A percentile compares a stretch with the other conserved stretches of the same genome.
Evolutionary conservation across 1,284 basidiomycete genomes (phyloP).

Genomic region (Fomitiporia mediterranea): DNA sequence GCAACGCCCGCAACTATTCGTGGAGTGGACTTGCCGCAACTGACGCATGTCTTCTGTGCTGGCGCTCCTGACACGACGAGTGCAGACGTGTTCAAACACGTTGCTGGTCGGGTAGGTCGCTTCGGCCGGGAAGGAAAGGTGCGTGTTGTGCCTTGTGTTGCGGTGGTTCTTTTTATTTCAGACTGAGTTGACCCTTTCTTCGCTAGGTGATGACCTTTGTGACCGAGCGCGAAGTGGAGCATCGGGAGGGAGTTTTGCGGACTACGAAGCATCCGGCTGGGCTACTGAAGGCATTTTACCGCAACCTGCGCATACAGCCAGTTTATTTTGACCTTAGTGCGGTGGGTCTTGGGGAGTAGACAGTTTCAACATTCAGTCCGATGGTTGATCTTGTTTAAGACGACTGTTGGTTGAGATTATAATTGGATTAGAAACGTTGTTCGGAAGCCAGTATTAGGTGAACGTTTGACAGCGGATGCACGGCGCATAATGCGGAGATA

Average conservation of each 20-base stretch:
- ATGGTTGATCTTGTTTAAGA: too few relatives aligned
- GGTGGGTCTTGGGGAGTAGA: background rate
- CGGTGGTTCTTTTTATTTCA: background rate
- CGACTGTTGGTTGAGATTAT: too few relatives aligned
- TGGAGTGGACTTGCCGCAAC: constrained; percentile 64
- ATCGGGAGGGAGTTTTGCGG: constrained; percentile 26
- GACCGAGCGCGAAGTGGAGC: constrained; percentile 26
- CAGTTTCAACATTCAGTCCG: too few relatives aligned
- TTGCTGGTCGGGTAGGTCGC: constrained; percentile 71
- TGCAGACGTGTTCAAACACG: constrained; percentile 62
- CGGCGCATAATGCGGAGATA: background rate
- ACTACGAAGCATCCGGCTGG: constrained; percentile 37
- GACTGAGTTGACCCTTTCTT: background rate
- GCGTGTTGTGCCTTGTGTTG: background rate
- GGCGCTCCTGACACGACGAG: constrained; percentile 50
- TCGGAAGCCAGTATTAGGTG: background rate
- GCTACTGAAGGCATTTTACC: constrained; percentile 43
- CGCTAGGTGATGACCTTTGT: constrained; percentile 54
- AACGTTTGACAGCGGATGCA: background rate
- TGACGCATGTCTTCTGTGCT: constrained; percentile 71
- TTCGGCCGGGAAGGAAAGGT: constrained; percentile 56
- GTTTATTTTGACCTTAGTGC: constrained; percentile 25
- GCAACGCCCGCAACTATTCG: constrained; percentile 62
- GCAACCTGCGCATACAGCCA: constrained; percentile 37
- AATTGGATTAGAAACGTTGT: too few relatives aligned